Evolutionary conservation across 139 green algal species (phyloP), one percentile per base, ranked within the genome.

Genomic region (Chlamydomonas urium): DNA sequence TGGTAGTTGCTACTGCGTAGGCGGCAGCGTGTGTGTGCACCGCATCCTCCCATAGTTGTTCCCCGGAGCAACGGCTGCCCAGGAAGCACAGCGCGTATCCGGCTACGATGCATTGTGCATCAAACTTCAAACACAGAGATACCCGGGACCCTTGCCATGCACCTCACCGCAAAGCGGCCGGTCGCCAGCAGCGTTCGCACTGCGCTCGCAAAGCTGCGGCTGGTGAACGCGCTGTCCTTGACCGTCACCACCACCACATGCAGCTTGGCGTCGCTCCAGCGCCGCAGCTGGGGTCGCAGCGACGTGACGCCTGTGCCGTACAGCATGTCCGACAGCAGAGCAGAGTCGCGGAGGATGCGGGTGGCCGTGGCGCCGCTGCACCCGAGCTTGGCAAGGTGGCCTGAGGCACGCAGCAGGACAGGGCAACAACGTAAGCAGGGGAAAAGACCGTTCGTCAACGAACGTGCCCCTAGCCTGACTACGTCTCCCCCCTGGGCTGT

Each of bases 151-250:
- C 42, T 53, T 17, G 14, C 42, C 42, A 53, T 17, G 42, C 42
- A 53, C 42, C 60, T 45, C 33, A 67, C 60, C 33, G 6, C 60
- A 42, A 67, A 42, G 32, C 29, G n/a, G 21, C 60, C 60, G 10
- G 60, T 67, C 14, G 10, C 29, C 26, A 67, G 32, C 32, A 67
- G 29, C 21, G 32, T 67, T 14, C 29, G 23, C 33, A 45, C 8
- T 23, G 32, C 42, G 17, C n/a, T n/a, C n/a, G n/a, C n/a, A n/a
- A n/a, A n/a, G n/a, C n/a, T n/a, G n/a, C n/a, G n/a, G n/a, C 17
- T 26, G 33, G 38, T 67, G 60, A 67, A 67, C 32, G 60, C 17
- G 26, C 6, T n/a, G 60, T 31, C 60, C 33, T 67, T 67, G 60
- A 67, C 19, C 23, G 60, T 67, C 19, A 26, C 60, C 17, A 67